Conservation (phyloP, 176 grass and related monocot species). For the Themeda triandra region DNA sequence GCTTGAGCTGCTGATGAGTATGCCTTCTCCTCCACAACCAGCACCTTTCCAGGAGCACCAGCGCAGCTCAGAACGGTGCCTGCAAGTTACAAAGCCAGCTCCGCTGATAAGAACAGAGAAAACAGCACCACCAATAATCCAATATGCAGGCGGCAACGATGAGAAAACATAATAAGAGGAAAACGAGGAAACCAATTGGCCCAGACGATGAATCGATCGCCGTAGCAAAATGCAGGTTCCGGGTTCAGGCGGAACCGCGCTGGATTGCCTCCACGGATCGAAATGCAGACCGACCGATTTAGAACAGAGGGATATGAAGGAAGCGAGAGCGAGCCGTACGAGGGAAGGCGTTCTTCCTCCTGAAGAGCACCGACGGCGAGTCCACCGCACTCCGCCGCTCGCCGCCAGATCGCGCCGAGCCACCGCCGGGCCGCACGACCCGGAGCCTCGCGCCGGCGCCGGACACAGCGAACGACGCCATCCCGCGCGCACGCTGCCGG, state of each 20-base stretch:
- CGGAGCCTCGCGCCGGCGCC: constrained; percentile 55
- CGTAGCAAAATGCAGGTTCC: neutral
- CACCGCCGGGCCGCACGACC: constrained; percentile 24
- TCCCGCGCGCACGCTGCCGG: neutral
- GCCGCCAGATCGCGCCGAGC: constrained; percentile 20
- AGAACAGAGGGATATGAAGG: neutral
- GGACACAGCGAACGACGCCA: constrained; percentile 59
- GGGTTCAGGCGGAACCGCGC: neutral
- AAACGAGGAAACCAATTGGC: too few relatives aligned
- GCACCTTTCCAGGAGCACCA: constrained; percentile 28
- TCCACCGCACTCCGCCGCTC: constrained; percentile 43
- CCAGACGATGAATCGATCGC: constrained; percentile 15
- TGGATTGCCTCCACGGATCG: too few relatives aligned
- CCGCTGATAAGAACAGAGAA: neutral
- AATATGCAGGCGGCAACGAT: too few relatives aligned
- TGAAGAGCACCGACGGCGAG: constrained; percentile 43
- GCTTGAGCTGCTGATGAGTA: constrained; percentile 11
- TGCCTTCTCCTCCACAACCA: constrained; percentile 20
- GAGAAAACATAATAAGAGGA: too few relatives aligned
- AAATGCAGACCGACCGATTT: neutral
- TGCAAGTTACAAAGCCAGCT: constrained; percentile 15
- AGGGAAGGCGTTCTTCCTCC: constrained; percentile 46
- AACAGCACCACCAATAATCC: neutral
- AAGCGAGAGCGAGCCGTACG: constrained; percentile 17
- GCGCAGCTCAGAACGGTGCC: constrained; percentile 42